Evolutionary conservation across 345 rosid genomes (phyloP), one percentile per base, ranked within the genome.

Genomic region (Populus simonii): DNA sequence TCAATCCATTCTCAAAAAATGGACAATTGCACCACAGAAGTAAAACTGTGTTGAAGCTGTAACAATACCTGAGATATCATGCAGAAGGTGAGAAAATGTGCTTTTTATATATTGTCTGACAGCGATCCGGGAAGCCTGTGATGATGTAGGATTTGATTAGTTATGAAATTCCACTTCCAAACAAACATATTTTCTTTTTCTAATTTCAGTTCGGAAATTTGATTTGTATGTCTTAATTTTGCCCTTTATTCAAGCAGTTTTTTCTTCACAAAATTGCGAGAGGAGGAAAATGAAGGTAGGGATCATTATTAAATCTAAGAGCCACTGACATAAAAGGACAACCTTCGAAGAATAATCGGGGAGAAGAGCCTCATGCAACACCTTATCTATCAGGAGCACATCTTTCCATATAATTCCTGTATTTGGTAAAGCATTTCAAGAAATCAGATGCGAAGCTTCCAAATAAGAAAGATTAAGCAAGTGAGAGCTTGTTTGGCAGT

Each of bases 361-460:
- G 72, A 96, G 94, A 66, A 80, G 85, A 86, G 97, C 94, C 81
- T 92, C 97, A 77, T 79, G 84, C 78, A 94, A 82, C 36, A 89
- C 95, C 84, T 89, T 93, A 82, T 94, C 97, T 92, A 96, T 82
- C 77, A 94, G 82, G 62, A 89, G 91, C 49, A 91, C 97, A 86
- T 92, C 97, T 77, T 84, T 86, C 99, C 98, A 96, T 73, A 96
- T 86, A 62, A 87, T 82, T 84, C 93, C 98, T 96, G 84, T 80
- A 79, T 70, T 77, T 68, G 35, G 63, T 57, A 62, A 77, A 79
- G 76, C 63, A 82, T 78, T 74, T 74, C 66, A 62, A 73, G 29
- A 39, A 61, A 77, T 65, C 43, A 76, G 38, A 72, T 55, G 29
- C 70, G 39, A 76, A 74, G 73, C 31, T 31, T 63, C 63, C 74